phyloP scores from a whole-genome alignment of 495 filamentous ascomycete genomes.

The Aspergillus olivimuriae region DNA sequence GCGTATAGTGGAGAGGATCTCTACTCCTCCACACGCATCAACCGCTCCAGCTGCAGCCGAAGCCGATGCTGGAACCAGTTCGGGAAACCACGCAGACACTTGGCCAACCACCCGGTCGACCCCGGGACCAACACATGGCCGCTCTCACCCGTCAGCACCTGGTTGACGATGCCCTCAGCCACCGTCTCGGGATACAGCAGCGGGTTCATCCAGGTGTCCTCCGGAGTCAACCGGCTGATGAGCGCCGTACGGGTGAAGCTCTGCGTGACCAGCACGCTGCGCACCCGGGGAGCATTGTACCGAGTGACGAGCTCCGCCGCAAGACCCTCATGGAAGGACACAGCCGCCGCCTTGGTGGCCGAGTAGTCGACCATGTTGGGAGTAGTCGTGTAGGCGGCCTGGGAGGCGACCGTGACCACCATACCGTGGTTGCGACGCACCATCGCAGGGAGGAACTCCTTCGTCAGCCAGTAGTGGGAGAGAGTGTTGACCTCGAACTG shows the following conservation, averaged over 20 bases:
- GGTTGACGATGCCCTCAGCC: slow-evolving; percentile 54
- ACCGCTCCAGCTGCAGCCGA: slow-evolving; percentile 24
- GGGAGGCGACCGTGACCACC: slow-evolving; percentile 64
- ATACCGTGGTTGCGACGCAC: slow-evolving; percentile 61
- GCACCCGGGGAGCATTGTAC: slow-evolving; percentile 58
- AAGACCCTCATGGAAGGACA: slow-evolving; percentile 65
- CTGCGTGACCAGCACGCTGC: slow-evolving; percentile 61
- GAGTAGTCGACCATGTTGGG: slow-evolving; percentile 66
- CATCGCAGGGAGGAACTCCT: slow-evolving; percentile 65
- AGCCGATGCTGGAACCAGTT: slow-evolving; percentile 36
- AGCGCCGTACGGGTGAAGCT: slow-evolving; percentile 56
- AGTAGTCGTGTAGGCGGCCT: slow-evolving; percentile 52
- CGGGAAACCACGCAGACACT: slow-evolving; percentile 30
- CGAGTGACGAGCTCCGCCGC: slow-evolving; percentile 52
- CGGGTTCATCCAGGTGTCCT: slow-evolving; percentile 50
- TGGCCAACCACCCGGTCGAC: slow-evolving; percentile 23
- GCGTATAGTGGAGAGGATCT: not conserved
- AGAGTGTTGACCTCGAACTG: slow-evolving; percentile 70
- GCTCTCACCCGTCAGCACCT: slow-evolving; percentile 45
- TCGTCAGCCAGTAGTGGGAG: slow-evolving; percentile 57
- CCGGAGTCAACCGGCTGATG: slow-evolving; percentile 51
- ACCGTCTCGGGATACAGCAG: slow-evolving; percentile 56
- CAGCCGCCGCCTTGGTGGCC: slow-evolving; percentile 59
- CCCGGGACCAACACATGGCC: slow-evolving; percentile 13
- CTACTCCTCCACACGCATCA: slow-evolving; percentile 17